phyloP scores from a whole-genome alignment of 192 early-diverging fungal species.

The Podochytrium sp. region DNA sequence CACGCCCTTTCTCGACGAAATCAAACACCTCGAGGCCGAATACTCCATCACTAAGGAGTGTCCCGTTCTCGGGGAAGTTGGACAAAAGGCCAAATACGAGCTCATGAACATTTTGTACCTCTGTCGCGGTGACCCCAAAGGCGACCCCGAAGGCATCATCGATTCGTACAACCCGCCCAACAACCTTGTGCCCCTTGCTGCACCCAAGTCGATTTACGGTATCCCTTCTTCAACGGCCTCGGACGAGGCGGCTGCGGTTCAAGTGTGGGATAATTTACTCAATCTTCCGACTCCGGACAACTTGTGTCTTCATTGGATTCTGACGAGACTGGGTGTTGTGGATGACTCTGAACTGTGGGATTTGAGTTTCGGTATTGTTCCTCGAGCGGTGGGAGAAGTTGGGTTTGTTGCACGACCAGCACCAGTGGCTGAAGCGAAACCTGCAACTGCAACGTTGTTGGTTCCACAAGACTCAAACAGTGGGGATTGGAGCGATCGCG shows the following conservation, averaged over 20 bases:
- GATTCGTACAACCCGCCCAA: not conserved
- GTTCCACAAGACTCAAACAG: not conserved
- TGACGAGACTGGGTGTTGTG: not conserved
- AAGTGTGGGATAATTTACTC: not conserved
- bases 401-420: constrained; percentile 10
- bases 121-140: not conserved
- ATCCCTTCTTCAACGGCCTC: not conserved
- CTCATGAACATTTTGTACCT: not conserved
- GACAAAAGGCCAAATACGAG: not conserved
- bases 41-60: constrained; percentile 25
- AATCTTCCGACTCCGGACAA: not conserved
- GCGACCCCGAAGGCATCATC: not conserved
- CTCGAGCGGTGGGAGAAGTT: not conserved
- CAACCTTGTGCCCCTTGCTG: not conserved
- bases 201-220: not conserved
- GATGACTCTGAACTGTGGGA: constrained; percentile 4
- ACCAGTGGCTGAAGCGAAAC: not conserved
- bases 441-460: not conserved
- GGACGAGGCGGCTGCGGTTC: not conserved
- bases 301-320: constrained; percentile 11
- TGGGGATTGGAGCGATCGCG: constrained; percentile 17
- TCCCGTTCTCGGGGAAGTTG: constrained; percentile 9
- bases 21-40: constrained; percentile 35
- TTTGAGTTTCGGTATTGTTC: not conserved
- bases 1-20: constrained; percentile 31